Evolutionary conservation across 768 basidiomycete genomes (phyloP).

Genomic region (Hemileccinum rubropunctum): DNA sequence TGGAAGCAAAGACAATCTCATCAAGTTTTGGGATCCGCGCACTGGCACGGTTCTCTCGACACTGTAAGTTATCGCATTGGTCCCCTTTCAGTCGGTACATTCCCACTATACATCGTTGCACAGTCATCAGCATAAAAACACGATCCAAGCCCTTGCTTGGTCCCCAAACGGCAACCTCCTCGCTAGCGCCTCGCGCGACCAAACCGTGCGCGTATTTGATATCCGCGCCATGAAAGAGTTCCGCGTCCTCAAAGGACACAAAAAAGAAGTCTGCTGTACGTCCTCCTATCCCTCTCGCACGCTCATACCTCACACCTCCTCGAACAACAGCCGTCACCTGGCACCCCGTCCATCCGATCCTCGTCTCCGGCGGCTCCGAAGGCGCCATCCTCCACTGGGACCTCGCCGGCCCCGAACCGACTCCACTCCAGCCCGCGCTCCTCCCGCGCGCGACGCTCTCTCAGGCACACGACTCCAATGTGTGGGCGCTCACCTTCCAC

Average conservation of each 20-base stretch:
- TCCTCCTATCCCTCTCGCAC: constrained; percentile 7
- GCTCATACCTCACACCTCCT: neutral
- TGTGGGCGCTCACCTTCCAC: constrained; percentile 95
- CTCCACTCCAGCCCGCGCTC: constrained; percentile 37
- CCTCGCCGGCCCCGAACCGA: constrained; percentile 59
- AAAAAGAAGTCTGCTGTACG: constrained; percentile 97
- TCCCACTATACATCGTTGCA: neutral
- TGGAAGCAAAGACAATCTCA: constrained; percentile 96
- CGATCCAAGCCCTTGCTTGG: constrained; percentile 91
- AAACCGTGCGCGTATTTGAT: constrained; percentile 93
- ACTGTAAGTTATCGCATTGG: constrained; percentile 50
- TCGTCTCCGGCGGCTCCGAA: constrained; percentile 93
- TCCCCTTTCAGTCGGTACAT: neutral
- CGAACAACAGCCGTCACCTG: constrained; percentile 72
- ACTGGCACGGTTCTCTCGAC: constrained; percentile 89
- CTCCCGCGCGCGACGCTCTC: constrained; percentile 80
- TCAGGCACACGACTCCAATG: constrained; percentile 97
- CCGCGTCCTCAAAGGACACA: constrained; percentile 90
- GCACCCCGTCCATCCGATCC: constrained; percentile 92
- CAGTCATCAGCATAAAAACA: constrained; percentile 97
- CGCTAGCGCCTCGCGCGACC: constrained; percentile 93
- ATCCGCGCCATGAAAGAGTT: constrained; percentile 98
- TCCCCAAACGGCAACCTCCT: constrained; percentile 92
- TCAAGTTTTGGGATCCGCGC: constrained; percentile 99
- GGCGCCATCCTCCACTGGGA: constrained; percentile 96